Conservation (phyloP, 345 rosid genomes). For the Corchorus olitorius region DNA sequence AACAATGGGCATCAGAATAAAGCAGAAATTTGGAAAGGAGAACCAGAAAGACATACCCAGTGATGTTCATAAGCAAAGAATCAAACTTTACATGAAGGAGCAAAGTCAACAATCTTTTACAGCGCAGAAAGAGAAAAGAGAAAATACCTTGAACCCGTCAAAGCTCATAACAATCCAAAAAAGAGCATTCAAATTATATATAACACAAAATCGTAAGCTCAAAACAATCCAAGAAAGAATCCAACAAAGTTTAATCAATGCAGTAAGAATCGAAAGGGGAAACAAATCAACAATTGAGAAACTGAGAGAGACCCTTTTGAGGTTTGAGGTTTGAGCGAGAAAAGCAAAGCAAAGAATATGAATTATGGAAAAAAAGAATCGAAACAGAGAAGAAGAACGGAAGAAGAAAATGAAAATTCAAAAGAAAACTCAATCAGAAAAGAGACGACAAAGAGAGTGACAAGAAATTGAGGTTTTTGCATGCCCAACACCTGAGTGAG, state of each 20-base stretch:
- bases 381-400: no score
- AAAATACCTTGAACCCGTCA: constrained; percentile 43
- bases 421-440: no score
- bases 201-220: neutral
- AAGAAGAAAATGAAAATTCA: no score
- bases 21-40: no score
- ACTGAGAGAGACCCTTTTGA: constrained; percentile 9
- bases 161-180: constrained; percentile 21
- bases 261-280: neutral
- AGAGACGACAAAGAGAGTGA: no score
- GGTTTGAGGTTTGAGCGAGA: constrained; percentile 20
- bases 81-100: neutral
- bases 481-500: no score
- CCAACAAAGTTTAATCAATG: neutral
- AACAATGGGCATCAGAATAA: no score
- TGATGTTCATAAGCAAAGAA: neutral
- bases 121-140: constrained; percentile 1
- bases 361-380: neutral
- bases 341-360: neutral
- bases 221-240: neutral
- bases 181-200: constrained; percentile 2
- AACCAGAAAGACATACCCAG: neutral
- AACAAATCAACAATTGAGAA: neutral
- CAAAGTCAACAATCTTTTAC: neutral
- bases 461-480: no score